phyloP scores from a whole-genome alignment of 139 green algal genomes.

The Chlorella ohadii region DNA sequence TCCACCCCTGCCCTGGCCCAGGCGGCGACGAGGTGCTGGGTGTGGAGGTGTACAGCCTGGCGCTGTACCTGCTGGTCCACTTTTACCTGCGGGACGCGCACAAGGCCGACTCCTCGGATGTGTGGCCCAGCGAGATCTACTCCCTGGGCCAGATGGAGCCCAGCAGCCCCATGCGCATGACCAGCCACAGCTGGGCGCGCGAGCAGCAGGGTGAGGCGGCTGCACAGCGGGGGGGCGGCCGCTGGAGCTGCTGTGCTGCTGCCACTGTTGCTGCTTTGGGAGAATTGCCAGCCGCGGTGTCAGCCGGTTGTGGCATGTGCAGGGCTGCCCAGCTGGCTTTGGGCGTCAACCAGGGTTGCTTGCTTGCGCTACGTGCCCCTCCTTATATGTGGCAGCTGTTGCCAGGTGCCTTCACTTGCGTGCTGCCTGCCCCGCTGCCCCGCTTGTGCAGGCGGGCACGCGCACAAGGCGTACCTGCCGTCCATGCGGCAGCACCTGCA shows the following conservation, averaged over 20 bases:
- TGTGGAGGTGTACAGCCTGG: slow-evolving; percentile 69
- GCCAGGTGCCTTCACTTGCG: too few relatives aligned
- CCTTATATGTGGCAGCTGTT: too few relatives aligned
- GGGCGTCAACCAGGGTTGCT: too few relatives aligned
- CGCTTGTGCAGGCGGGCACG: not conserved
- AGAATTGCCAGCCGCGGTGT: too few relatives aligned
- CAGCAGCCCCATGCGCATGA: slow-evolving; percentile 34
- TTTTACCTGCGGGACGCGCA: slow-evolving; percentile 71
- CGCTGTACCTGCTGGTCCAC: slow-evolving; percentile 77
- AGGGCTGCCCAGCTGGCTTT: too few relatives aligned
- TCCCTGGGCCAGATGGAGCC: slow-evolving; percentile 32
- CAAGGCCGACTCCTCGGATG: slow-evolving; percentile 70
- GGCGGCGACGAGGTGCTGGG: slow-evolving; percentile 18
- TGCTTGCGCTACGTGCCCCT: too few relatives aligned
- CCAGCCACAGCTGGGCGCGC: slow-evolving; percentile 7
- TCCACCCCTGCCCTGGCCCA: not conserved
- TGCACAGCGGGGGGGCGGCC: slow-evolving; percentile 20
- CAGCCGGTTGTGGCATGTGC: too few relatives aligned
- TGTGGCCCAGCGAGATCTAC: slow-evolving; percentile 66
- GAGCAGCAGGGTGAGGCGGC: slow-evolving; percentile 27
- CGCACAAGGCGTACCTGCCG: slow-evolving; percentile 42
- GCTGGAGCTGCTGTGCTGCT: not conserved
- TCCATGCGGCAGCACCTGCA: slow-evolving; percentile 49
- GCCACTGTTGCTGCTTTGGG: too few relatives aligned
- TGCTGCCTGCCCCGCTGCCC: not conserved